phyloP scores from a whole-genome alignment of 352 stramenopile species.

The Phytophthora melonis region DNA sequence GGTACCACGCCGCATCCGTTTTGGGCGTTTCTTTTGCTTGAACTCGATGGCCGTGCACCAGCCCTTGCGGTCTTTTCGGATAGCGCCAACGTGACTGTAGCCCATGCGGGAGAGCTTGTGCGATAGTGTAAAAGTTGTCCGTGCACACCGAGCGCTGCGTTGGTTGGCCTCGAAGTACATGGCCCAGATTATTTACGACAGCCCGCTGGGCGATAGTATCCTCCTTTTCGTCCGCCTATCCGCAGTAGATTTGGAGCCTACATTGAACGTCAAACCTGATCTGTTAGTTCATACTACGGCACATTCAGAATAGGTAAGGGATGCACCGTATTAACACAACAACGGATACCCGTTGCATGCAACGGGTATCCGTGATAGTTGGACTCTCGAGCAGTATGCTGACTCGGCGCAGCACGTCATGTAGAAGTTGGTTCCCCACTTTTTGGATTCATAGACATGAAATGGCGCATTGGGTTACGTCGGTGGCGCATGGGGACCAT shows the following conservation, averaged over 20 bases:
- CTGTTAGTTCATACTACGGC: background rate
- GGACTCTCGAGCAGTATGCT: background rate
- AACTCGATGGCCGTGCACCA: background rate
- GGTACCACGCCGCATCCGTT: background rate
- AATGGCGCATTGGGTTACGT: background rate
- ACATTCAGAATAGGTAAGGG: background rate
- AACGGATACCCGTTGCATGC: background rate
- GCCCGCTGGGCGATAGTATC: background rate
- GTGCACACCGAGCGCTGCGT: constrained; percentile 4
- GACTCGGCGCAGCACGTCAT: background rate
- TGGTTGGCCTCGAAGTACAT: constrained; percentile 10
- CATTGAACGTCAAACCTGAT: background rate
- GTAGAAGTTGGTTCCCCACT: background rate
- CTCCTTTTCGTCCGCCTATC: constrained; percentile 1
- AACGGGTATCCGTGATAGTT: background rate
- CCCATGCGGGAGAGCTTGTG: constrained; percentile 16
- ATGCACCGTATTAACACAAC: background rate
- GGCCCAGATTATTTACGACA: constrained; percentile 3
- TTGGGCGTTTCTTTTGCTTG: background rate
- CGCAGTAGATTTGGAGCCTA: background rate
- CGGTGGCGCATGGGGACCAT: background rate
- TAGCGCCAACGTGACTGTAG: constrained; percentile 17
- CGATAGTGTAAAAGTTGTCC: constrained; percentile 22
- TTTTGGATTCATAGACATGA: background rate
- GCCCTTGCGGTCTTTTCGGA: background rate